These are phyloP conservation scores for Solanum piurae DNA, from an alignment of 257 asterid species.

Conservation along the genomic window DNA sequence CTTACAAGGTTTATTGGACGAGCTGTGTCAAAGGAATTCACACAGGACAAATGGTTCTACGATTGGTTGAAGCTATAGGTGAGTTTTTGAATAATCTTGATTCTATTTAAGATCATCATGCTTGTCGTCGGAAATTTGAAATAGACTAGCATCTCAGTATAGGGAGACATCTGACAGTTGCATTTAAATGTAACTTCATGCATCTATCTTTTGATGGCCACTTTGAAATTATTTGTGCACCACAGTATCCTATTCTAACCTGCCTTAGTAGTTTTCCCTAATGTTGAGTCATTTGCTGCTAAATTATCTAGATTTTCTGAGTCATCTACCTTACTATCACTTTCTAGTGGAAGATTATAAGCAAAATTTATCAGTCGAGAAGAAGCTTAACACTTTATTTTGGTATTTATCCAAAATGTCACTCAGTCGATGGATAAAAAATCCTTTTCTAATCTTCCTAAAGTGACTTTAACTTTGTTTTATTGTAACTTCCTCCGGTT, in stretches of 20 bases:
- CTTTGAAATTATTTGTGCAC: not conserved
- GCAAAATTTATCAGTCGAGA: not conserved
- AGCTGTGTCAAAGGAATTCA: slow-evolving; percentile 81
- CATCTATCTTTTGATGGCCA: not conserved
- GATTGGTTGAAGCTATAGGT: slow-evolving; percentile 94
- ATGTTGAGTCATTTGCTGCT: not conserved
- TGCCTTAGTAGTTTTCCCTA: not conserved
- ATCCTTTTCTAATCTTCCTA: not conserved
- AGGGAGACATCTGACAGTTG: not conserved
- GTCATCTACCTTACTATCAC: not conserved
- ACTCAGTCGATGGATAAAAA: not conserved
- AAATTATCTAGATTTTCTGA: not conserved
- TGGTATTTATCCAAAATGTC: not conserved
- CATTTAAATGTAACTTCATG: not conserved
- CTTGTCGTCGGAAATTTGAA: not conserved
- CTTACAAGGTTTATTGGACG: slow-evolving; percentile 86
- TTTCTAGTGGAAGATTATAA: not conserved
- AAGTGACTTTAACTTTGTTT: not conserved
- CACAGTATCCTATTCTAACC: not conserved
- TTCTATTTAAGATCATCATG: not conserved
- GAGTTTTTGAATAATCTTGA: slow-evolving; percentile 16
- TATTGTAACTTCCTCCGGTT: not conserved
- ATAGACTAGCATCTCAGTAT: not conserved
- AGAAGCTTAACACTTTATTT: not conserved
- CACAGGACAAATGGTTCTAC: slow-evolving; percentile 83